Base-by-base conservation (phyloP, 202 grass and related monocot species). In the Brachypodium distachyon region DNA sequence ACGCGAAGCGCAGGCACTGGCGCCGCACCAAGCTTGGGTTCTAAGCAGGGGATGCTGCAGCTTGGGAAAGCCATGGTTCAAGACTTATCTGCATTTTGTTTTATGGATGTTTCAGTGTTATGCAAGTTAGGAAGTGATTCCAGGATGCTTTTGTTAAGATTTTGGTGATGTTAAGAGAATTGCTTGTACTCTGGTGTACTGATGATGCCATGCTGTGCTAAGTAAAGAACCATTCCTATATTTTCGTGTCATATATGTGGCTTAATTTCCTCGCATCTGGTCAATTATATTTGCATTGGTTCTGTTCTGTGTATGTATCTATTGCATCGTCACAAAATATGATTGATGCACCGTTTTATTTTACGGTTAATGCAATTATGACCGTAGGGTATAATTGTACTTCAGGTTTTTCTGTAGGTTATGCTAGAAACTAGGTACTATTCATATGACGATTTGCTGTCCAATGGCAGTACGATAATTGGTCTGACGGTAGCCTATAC, bases 1-100 rank as follows among this genome's bases (percentile, higher is more conserved):
- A 97, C 74, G 93, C 93, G 11, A 97, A 97, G 90, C 93, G 90
- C 72, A 97, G 93, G 87, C 93, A 97, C 58, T 97, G 93, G 90
- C 93, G 93, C 79, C 93, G 93, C 82, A 97, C 93, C 84, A 97
- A 97, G 87, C 90, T 97, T 21, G 93, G 93, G 11, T 93, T 93
- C 79, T 93, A 55, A 86, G 85, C 61, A 36, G 37, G 59, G 44
- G 73, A 74, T 9, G 25, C 23, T 76, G 55, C 76, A 13, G 55
- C 46, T 23, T 59, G 31, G 56, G 31, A 3, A 58, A 27, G 14
- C 56, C 70, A 66, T 72, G 70, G 81, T 58, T 62, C 69, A 54
- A 55, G 60, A 53, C 21, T 43, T 84, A 79, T 61, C 80, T 80
- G 44, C 44, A 42, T 83, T 80, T 43, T 48, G 3, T 70, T 79